Base-by-base conservation (phyloP, 2,329 filamentous ascomycete species). In the Arachnomyces sp. region DNA sequence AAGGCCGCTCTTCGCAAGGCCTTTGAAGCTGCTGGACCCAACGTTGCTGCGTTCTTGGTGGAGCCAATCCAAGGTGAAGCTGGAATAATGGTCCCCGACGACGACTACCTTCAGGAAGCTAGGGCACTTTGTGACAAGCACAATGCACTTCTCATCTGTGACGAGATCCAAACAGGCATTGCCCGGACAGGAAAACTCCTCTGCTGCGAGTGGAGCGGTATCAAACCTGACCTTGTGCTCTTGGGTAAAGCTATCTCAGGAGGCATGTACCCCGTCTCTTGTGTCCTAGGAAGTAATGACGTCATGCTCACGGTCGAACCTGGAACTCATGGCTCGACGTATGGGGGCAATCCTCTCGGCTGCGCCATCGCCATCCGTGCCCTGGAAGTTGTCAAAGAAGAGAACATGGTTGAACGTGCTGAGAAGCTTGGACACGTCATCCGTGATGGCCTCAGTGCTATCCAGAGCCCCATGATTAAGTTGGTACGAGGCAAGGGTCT, bases 91-190 rank as follows among this genome's bases (percentile, higher is more conserved):
- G 92, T 96, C 7, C 92, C 92, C 4, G 85, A 90, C 51, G 86
- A 90, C 38, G 82, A 82, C 65, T 98, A 98, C 67, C 78, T 98
- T 28, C 66, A 72, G 51, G 79, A 82, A 56, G 86, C 89, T 34
- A 78, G 87, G 41, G 84, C 77, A 16, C 80, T 96, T 16, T 98
- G 92, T 73, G 87, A 86, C 66, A 85, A 94, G 74, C 80, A 96
- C 74, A 95, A 95, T 49, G 88, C 94, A 30, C 79, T 98, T 35
- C 71, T 98, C 59, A 96, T 98, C 64, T 94, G 86, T 64, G 92
- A 98, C 62, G 92, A 98, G 74, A 95, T 98, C 56, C 92, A 98
- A 69, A 98, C 92, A 4, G 90, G 90, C 51, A 95, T 98, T 59
- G 92, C 88, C 40, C 82, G 92, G 48, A 98, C 92, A 13, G 92